Base-by-base conservation (phyloP, 73 alveolate species). In the Vitrella brassicaformis region DNA sequence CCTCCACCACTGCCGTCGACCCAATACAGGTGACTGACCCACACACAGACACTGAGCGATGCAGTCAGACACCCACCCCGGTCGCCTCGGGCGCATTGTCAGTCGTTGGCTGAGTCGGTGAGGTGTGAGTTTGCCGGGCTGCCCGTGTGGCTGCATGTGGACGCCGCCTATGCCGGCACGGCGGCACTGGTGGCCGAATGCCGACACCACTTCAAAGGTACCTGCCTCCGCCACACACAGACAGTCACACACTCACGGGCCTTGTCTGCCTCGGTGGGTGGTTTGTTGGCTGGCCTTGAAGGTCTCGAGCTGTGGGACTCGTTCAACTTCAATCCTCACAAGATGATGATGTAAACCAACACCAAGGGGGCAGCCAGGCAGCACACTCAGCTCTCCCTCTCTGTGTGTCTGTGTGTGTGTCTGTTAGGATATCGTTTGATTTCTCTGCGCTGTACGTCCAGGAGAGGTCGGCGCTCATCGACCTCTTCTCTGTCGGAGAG, bases 141-240 rank as follows among this genome's bases (percentile, higher is more conserved):
- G n/a, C n/a, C 45, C 66, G 25, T 27, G 70, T 73, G 81, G 83
- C 0, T 73, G 29, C 81, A 73, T 73, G 66, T 73, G 45, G 81
- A 73, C 67, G 81, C 81, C 26, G n/a, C 83, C 47, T 75, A 75
- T 67, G 77, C 83, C 25, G 83, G 83, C 0, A 18, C 77, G 0
- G 10, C 26, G 19, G 0, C 10, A 10, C 27, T 75, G 0, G n/a
- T 64, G 0, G 68, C 77, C 18, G 83, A 75, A 30, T 75, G 65
- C 0, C 65, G 81, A 67, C 31, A 56, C 27, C 28, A 31, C 30
- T 68, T 66, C 29, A 39, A 39, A 14, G n/a, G n/a, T n/a, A n/a
- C n/a, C n/a, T n/a, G n/a, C n/a, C n/a, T n/a, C n/a, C n/a, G n/a
- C n/a, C n/a, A n/a, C n/a, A n/a, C n/a, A n/a, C n/a, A n/a, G n/a